Percentiles rank a stretch among this genome's conserved stretches.
Conservation (phyloP, 345 rosid species). For the Rhodamnia argentea region DNA sequence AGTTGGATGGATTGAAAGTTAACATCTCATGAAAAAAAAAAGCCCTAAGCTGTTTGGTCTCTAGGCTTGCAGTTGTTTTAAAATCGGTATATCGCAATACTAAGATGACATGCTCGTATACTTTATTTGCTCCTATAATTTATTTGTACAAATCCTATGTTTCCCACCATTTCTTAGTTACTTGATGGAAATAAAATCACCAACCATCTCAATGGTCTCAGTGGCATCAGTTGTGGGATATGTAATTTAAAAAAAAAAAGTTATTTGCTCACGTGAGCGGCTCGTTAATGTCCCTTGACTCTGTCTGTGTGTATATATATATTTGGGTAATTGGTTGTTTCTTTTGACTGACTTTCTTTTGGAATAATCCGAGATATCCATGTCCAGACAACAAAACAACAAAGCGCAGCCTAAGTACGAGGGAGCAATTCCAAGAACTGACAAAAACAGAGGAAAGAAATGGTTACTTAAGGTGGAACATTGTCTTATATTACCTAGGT, state of each 20-base stretch:
- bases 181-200: neutral
- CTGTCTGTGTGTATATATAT: no score
- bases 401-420: no score
- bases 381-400: no score
- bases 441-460: neutral
- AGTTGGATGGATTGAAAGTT: neutral
- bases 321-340: no score
- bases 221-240: no score
- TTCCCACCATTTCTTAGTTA: neutral
- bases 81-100: rapidly evolving
- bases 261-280: no score
- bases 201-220: neutral
- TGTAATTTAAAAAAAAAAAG: no score
- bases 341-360: no score
- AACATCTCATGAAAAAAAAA: neutral
- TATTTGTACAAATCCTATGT: rapidly evolving
- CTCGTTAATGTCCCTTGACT: no score
- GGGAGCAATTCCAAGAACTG: neutral
- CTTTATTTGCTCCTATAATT: neutral
- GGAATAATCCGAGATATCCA: no score
- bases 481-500: neutral
- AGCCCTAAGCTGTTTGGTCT: neutral
- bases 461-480: neutral
- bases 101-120: no score
- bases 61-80: neutral